These are phyloP conservation scores for Trichocladium uniseriatum DNA, from an alignment of 495 filamentous ascomycete genomes.

Conservation along the genomic window DNA sequence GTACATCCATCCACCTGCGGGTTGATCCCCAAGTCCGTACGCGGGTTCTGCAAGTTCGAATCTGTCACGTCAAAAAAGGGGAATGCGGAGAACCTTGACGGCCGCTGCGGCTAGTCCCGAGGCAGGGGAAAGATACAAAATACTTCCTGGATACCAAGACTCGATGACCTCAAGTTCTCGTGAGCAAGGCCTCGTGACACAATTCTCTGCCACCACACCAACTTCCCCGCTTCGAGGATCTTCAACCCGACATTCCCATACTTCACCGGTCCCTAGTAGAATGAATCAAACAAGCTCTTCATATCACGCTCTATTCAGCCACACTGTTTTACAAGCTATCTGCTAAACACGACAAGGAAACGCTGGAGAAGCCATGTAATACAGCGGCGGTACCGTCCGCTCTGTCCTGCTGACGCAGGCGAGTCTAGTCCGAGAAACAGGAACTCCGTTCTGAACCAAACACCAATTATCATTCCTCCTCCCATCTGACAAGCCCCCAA, in stretches of 20 bases:
- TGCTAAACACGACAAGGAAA: conserved; percentile 2
- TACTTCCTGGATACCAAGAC: too few relatives aligned
- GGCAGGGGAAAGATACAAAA: too few relatives aligned
- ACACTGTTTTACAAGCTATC: conserved; percentile 5
- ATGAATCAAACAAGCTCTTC: too few relatives aligned
- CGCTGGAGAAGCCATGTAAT: conserved; percentile 8
- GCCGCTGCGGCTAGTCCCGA: neutral
- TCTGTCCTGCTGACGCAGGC: neutral
- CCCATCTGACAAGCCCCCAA: neutral
- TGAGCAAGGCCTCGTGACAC: too few relatives aligned
- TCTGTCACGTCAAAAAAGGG: neutral
- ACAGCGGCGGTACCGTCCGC: conserved; percentile 1
- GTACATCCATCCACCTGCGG: too few relatives aligned
- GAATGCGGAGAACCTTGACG: conserved; percentile 6
- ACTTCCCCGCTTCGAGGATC: too few relatives aligned
- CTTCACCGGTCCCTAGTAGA: too few relatives aligned
- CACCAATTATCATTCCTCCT: neutral
- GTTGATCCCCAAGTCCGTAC: too few relatives aligned
- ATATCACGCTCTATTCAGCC: neutral
- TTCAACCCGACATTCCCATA: too few relatives aligned
- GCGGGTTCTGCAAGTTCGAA: too few relatives aligned
- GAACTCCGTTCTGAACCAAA: neutral
- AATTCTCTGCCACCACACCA: too few relatives aligned
- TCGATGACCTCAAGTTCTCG: too few relatives aligned
- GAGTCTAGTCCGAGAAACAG: neutral